Percentiles rank a stretch among this genome's conserved stretches.
phyloP scores from a whole-genome alignment of 768 basidiomycete species.

The Termitomyces sp. region DNA sequence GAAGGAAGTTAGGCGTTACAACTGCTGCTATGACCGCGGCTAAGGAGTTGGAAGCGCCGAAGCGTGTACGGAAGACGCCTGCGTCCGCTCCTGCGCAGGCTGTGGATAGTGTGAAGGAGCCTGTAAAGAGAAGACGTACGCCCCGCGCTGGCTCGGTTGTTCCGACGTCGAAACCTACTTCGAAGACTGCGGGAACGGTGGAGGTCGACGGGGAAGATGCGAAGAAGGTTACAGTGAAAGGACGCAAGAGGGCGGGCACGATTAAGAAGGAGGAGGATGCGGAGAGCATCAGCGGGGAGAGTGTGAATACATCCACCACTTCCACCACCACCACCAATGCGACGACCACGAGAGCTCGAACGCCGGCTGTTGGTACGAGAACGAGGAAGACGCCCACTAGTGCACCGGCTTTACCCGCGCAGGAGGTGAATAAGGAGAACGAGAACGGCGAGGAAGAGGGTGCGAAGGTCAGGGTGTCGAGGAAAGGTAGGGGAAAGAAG shows the following conservation, averaged over 20 bases:
- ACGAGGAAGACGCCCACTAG: slow-evolving; percentile 34
- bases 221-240: slow-evolving; percentile 15
- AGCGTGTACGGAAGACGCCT: background rate
- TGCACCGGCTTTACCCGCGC: slow-evolving; percentile 27
- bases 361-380: background rate
- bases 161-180: slow-evolving; percentile 4
- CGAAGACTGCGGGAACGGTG: background rate
- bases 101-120: background rate
- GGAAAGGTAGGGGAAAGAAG: slow-evolving; percentile 19
- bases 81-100: background rate
- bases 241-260: slow-evolving; percentile 18
- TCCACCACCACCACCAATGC: slow-evolving; percentile 7
- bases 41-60: background rate
- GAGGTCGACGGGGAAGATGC: background rate
- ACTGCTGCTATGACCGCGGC: slow-evolving; percentile 1
- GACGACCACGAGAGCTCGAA: slow-evolving; percentile 13
- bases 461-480: slow-evolving; percentile 30
- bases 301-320: background rate
- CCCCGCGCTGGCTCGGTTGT: slow-evolving; percentile 9
- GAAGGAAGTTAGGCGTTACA: slow-evolving; percentile 2
- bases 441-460: slow-evolving; percentile 25
- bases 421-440: slow-evolving; percentile 41
- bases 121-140: slow-evolving; percentile 21
- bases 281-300: background rate
- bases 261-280: slow-evolving; percentile 13